Conservation (phyloP, 805 yeast species). For the Spathaspora passalidarum region DNA sequence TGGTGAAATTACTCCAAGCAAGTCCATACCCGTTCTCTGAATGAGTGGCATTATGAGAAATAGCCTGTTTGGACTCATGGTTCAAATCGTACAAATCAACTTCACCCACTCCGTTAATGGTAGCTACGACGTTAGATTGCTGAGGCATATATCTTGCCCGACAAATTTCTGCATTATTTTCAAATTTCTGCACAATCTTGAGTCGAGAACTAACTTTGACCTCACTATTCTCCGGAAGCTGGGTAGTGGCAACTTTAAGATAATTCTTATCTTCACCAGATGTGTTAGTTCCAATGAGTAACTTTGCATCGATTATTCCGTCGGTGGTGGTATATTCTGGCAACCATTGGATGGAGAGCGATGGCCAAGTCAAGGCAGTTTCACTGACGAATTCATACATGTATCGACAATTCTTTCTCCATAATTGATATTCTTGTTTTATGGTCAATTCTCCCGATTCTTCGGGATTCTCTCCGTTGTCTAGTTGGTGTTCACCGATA, state of each 20-base stretch:
- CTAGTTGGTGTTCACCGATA: background rate
- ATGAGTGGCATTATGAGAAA: conserved; percentile 47
- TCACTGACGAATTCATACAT: conserved; percentile 84
- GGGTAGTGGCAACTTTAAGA: conserved; percentile 62
- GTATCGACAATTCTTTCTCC: conserved; percentile 77
- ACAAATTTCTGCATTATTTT: conserved; percentile 64
- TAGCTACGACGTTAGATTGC: conserved; percentile 51
- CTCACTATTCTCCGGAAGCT: conserved; percentile 29
- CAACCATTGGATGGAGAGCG: conserved; percentile 75
- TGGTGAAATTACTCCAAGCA: conserved; percentile 53
- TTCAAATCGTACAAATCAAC: conserved; percentile 51
- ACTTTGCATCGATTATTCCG: conserved; percentile 42
- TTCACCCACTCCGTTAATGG: conserved; percentile 67
- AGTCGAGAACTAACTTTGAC: conserved; percentile 49
- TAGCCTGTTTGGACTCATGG: conserved; percentile 19
- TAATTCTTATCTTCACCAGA: conserved; percentile 66
- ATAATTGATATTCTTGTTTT: conserved; percentile 67
- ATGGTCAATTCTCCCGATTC: conserved; percentile 41
- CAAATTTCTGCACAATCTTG: conserved; percentile 57
- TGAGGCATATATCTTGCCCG: conserved; percentile 72
- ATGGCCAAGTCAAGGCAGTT: conserved; percentile 80
- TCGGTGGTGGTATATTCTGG: conserved; percentile 38
- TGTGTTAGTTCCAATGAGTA: conserved; percentile 72
- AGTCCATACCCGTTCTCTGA: conserved; percentile 72
- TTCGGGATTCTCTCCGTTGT: conserved; percentile 4